Conservation (phyloP, 2,329 filamentous ascomycete genomes). For the Trichoderma atroviride region DNA sequence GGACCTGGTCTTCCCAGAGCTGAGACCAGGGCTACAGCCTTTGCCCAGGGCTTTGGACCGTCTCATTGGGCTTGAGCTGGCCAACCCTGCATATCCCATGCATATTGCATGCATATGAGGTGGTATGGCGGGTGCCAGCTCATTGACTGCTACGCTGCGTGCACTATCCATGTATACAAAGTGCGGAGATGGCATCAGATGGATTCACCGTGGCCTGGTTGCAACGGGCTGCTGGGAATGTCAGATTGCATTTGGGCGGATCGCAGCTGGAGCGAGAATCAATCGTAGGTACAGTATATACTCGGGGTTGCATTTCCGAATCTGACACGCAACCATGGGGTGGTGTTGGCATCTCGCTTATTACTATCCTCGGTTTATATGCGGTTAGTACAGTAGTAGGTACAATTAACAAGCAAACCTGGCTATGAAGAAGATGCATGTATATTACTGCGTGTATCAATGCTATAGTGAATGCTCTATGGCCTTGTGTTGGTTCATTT, state of each 20-base stretch:
- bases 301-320: background rate
- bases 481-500: background rate
- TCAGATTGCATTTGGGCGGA: background rate
- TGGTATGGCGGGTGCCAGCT: background rate
- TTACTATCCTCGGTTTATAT: background rate
- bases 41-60: background rate
- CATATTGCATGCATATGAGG: conserved; percentile 12
- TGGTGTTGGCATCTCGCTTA: too few species aligned
- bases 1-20: background rate
- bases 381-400: too few species aligned
- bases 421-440: background rate
- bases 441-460: background rate
- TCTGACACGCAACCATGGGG: too few species aligned
- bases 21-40: conserved; percentile 7
- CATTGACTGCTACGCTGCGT: background rate
- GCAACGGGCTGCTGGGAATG: background rate
- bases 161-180: background rate
- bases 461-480: background rate
- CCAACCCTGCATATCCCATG: conserved; percentile 10
- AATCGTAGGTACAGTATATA: background rate
- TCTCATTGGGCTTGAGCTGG: conserved; percentile 8
- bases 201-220: background rate
- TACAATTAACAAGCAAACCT: background rate
- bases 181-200: background rate
- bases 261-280: background rate